Conservation (phyloP, 1,284 basidiomycete genomes). For the Rhizoctonia solani region DNA sequence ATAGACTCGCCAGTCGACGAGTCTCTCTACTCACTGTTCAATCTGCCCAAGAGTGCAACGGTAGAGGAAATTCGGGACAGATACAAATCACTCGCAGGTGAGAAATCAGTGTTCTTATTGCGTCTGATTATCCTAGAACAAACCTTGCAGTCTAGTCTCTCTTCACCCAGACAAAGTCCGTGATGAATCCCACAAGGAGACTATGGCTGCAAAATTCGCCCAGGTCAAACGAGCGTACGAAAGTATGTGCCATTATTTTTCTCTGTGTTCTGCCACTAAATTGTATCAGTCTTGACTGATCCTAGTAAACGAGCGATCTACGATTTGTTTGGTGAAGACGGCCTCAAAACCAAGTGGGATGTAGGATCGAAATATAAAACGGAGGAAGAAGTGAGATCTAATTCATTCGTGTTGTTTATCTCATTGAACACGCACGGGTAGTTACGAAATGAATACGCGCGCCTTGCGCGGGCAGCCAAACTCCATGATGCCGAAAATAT, state of each 20-base stretch:
- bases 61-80: conserved; percentile 71
- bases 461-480: conserved; percentile 50
- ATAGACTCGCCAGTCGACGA: conserved; percentile 9
- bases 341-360: conserved; percentile 49
- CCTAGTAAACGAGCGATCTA: conserved; percentile 76
- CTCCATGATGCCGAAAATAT: conserved; percentile 52
- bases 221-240: conserved; percentile 80
- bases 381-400: conserved; percentile 57
- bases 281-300: conserved; percentile 66
- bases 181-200: conserved; percentile 59
- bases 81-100: conserved; percentile 64
- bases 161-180: conserved; percentile 85
- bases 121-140: not conserved
- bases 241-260: conserved; percentile 50
- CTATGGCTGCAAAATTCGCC: conserved; percentile 68
- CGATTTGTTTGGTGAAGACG: conserved; percentile 71
- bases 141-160: conserved; percentile 49
- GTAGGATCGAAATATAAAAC: conserved; percentile 50
- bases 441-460: conserved; percentile 54
- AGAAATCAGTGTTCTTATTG: conserved; percentile 2
- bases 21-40: conserved; percentile 56
- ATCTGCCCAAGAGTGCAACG: conserved; percentile 65
- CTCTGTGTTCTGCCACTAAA: conserved; percentile 17
- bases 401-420: not conserved
- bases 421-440: conserved; percentile 41